phyloP scores from a whole-genome alignment of 2,329 filamentous ascomycete genomes.

The Ambrosiella beaveri region DNA sequence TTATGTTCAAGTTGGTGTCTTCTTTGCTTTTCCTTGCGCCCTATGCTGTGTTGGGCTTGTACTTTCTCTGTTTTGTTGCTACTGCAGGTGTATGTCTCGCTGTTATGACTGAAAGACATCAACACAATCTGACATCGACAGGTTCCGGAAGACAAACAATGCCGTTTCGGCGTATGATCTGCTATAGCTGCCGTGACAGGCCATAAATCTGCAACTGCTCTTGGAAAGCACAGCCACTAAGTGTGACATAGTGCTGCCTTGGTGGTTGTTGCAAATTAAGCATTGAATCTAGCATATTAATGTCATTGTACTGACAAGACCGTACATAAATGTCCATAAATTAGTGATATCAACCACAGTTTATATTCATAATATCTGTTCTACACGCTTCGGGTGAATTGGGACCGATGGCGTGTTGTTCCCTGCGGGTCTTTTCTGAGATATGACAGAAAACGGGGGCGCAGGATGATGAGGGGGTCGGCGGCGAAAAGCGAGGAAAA shows the following conservation, averaged over 20 bases:
- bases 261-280: background rate
- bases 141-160: background rate
- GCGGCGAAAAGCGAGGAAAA: no score
- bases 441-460: background rate
- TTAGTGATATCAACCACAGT: no score
- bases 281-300: no score
- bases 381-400: background rate
- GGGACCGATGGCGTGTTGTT: background rate
- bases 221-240: background rate
- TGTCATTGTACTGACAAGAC: no score
- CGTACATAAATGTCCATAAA: no score
- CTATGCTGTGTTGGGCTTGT: no score
- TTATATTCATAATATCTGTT: background rate
- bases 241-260: background rate
- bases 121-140: background rate
- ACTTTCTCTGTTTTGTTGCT: no score
- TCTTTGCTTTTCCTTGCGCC: background rate
- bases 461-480: no score
- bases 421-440: background rate
- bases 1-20: background rate
- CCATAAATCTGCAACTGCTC: background rate
- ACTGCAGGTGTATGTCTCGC: no score
- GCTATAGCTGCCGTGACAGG: background rate
- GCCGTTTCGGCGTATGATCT: background rate
- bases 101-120: background rate